These are phyloP conservation scores for Ogataea thermomethanolica DNA, from an alignment of 805 yeast genomes.

Conservation along the genomic window DNA sequence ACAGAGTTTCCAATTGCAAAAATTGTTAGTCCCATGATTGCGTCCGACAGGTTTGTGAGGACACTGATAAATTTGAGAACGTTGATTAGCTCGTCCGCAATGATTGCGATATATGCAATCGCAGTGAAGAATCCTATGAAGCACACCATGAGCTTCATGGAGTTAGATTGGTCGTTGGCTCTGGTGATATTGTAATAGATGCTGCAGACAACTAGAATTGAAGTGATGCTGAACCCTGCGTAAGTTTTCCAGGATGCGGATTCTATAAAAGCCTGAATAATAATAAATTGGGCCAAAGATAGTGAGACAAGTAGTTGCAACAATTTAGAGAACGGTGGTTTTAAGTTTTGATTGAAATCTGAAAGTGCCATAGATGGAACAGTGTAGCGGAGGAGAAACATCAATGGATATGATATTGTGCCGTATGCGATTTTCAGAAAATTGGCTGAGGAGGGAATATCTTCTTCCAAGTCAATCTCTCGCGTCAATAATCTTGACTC, in stretches of 20 bases:
- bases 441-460: conserved; percentile 8
- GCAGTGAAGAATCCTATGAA: conserved; percentile 63
- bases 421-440: conserved; percentile 11
- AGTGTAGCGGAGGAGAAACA: conserved; percentile 18
- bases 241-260: conserved; percentile 13
- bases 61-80: conserved; percentile 60
- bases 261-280: conserved; percentile 23
- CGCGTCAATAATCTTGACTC: conserved; percentile 19
- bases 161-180: conserved; percentile 19
- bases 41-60: conserved; percentile 62
- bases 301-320: conserved; percentile 19
- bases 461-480: conserved; percentile 11
- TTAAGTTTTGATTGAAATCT: conserved; percentile 20
- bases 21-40: conserved; percentile 79
- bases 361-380: conserved; percentile 25
- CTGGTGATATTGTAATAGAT: conserved; percentile 21
- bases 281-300: conserved; percentile 21
- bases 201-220: conserved; percentile 2
- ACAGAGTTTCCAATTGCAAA: conserved; percentile 91
- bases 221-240: conserved; percentile 4
- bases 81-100: conserved; percentile 69
- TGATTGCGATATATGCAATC: conserved; percentile 61
- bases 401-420: conserved; percentile 19
- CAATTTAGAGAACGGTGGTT: conserved; percentile 20
- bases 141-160: conserved; percentile 32